Evolutionary conservation across 495 filamentous ascomycete genomes (phyloP).

Genomic region (Aspergillus panamensis): DNA sequence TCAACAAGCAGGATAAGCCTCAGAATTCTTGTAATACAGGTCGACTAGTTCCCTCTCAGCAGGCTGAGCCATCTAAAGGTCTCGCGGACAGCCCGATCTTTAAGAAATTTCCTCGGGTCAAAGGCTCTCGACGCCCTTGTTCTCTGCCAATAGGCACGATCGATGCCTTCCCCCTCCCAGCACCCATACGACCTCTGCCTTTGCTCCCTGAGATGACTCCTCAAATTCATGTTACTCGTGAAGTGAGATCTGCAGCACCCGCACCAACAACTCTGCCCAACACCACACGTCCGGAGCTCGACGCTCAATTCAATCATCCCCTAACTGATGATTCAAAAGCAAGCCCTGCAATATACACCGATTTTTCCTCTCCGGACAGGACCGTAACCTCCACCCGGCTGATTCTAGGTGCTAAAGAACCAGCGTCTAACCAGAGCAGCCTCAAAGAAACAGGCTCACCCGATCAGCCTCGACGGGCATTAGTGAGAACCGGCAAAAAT

Average conservation of each 20-base stretch:
- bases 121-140: slow-evolving; percentile 21
- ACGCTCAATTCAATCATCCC: background rate
- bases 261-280: background rate
- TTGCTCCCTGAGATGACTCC: slow-evolving; percentile 26
- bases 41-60: background rate
- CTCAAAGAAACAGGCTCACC: background rate
- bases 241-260: background rate
- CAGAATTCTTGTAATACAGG: background rate
- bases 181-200: slow-evolving; percentile 37
- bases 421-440: background rate
- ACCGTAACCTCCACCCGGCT: slow-evolving; percentile 1
- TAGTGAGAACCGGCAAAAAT: slow-evolving; percentile 15
- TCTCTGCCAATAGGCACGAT: slow-evolving; percentile 33
- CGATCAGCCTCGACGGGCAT: background rate
- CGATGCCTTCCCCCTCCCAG: slow-evolving; percentile 40
- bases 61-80: slow-evolving; percentile 1
- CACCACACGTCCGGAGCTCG: background rate
- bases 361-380: background rate
- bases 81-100: slow-evolving; percentile 4
- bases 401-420: background rate
- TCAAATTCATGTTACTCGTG: background rate
- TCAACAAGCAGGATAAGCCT: slow-evolving; percentile 1
- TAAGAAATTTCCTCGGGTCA: slow-evolving; percentile 9
- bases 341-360: background rate
- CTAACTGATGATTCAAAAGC: background rate